Conservation (phyloP, 2,329 filamentous ascomycete species). For the Botrytis aclada region DNA sequence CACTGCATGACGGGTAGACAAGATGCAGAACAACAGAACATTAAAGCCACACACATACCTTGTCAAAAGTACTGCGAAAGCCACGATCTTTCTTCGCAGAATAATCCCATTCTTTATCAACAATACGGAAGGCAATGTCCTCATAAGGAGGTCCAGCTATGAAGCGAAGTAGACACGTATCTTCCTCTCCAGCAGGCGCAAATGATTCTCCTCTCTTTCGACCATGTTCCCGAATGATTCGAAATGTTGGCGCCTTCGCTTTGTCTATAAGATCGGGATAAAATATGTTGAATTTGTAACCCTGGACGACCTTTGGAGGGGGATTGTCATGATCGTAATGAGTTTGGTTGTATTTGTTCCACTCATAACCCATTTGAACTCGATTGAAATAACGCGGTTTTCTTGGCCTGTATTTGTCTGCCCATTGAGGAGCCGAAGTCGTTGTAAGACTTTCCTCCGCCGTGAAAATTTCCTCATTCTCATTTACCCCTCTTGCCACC, state of each 20-base stretch:
- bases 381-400: slow-evolving; percentile 98
- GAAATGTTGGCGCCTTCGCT: slow-evolving; percentile 89
- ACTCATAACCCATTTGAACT: slow-evolving; percentile 98
- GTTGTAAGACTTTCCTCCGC: slow-evolving; percentile 77
- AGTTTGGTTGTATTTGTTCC: slow-evolving; percentile 99
- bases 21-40: background rate
- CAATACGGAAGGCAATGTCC: slow-evolving; percentile 94
- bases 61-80: slow-evolving; percentile 96
- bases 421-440: slow-evolving; percentile 69
- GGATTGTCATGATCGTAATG: slow-evolving; percentile 99
- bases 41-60: slow-evolving; percentile 56
- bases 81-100: slow-evolving; percentile 92
- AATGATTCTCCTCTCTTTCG: slow-evolving; percentile 87
- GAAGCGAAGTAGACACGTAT: slow-evolving; percentile 95
- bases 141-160: slow-evolving; percentile 94
- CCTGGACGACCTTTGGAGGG: slow-evolving; percentile 95
- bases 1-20: slow-evolving; percentile 5
- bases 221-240: slow-evolving; percentile 90
- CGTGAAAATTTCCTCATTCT: slow-evolving; percentile 94
- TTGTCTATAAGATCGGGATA: slow-evolving; percentile 97
- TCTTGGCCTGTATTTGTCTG: slow-evolving; percentile 78
- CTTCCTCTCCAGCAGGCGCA: slow-evolving; percentile 89
- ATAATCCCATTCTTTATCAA: slow-evolving; percentile 99
- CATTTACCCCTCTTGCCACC: slow-evolving; percentile 82
- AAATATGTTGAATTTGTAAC: slow-evolving; percentile 99